These are phyloP conservation scores for Bruguiera hainesii DNA, from an alignment of 441 rosid species.

Conservation along the genomic window DNA sequence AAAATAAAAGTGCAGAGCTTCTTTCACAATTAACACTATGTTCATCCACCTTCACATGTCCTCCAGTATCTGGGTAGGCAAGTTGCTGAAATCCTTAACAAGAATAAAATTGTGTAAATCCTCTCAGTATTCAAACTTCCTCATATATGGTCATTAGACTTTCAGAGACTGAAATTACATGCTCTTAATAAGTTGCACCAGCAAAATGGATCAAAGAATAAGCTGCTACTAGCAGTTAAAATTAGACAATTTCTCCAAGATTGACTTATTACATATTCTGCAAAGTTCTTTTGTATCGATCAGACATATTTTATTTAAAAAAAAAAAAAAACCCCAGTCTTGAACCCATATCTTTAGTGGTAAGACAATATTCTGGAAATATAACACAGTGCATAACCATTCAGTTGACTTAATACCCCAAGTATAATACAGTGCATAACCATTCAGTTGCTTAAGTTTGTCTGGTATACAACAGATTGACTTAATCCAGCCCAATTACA, in stretches of 20 bases:
- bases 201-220: too few species aligned
- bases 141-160: too few species aligned
- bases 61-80: too few species aligned
- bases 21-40: too few species aligned
- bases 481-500: background rate
- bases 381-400: background rate
- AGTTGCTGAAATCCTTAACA: too few species aligned
- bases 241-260: background rate
- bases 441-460: background rate
- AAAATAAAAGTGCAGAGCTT: too few species aligned
- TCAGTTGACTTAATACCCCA: background rate
- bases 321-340: background rate
- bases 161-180: too few species aligned
- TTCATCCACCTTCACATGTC: too few species aligned
- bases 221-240: background rate
- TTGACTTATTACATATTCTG: background rate
- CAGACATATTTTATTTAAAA: background rate
- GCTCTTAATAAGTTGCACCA: too few species aligned
- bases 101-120: too few species aligned
- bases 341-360: background rate
- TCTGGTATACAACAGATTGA: background rate
- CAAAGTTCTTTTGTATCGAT: background rate
- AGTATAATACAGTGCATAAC: background rate
- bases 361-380: background rate
- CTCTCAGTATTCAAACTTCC: too few species aligned